Conservation (phyloP, 306 rosid genomes). For the Rosa multiflora region DNA sequence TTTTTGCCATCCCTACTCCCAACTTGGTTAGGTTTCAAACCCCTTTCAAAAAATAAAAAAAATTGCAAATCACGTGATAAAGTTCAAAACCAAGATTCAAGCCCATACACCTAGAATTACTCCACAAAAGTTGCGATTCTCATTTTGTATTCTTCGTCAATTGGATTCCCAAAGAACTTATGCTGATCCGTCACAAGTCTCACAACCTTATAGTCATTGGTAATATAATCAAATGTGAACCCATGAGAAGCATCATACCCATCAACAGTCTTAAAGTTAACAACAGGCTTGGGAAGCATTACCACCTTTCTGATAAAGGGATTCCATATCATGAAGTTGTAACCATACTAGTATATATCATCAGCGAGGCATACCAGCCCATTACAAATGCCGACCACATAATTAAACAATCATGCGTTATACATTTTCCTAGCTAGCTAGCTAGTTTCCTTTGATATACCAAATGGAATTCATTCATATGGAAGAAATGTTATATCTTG, state of each 20-base stretch:
- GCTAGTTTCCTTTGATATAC: too few species aligned
- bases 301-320: neutral
- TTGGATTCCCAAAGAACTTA: too few species aligned
- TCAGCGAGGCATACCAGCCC: neutral
- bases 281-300: neutral
- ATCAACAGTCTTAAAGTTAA: neutral
- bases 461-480: too few species aligned
- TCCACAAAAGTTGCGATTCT: too few species aligned
- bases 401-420: neutral
- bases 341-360: neutral
- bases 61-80: too few species aligned
- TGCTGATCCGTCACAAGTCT: neutral
- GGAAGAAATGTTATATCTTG: too few species aligned
- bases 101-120: too few species aligned
- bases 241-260: neutral
- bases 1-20: too few species aligned
- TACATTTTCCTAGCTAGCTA: neutral
- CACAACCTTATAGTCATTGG: neutral
- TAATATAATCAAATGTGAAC: neutral
- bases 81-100: too few species aligned
- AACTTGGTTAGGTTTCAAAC: too few species aligned
- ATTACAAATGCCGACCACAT: neutral
- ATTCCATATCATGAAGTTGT: neutral
- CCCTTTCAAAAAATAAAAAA: too few species aligned
- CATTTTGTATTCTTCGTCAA: too few species aligned